Evolutionary conservation across 176 grass and related monocot species (phyloP).

Genomic region (Bromus sterilis): DNA sequence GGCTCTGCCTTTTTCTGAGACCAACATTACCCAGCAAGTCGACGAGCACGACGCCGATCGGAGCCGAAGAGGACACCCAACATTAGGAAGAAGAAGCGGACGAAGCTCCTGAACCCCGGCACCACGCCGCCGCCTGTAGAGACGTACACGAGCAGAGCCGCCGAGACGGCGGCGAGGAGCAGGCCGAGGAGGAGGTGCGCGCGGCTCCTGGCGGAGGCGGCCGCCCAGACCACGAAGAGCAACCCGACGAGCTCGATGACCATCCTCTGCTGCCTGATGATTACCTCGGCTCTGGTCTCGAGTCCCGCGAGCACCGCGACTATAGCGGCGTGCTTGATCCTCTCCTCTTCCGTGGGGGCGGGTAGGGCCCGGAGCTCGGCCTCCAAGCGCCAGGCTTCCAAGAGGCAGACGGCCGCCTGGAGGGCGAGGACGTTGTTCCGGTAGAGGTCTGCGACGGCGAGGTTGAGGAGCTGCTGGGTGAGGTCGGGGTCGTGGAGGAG

Average conservation of each 20-base stretch:
- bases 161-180: neutral
- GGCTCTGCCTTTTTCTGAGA: neutral
- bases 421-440: neutral
- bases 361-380: neutral
- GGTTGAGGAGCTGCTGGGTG: neutral
- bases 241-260: neutral
- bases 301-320: neutral
- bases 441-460: neutral
- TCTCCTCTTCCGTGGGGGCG: neutral
- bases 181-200: neutral
- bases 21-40: neutral
- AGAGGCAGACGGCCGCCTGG: neutral
- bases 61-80: neutral
- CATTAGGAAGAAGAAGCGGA: neutral
- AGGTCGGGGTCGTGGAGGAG: neutral
- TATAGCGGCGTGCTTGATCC: too few relatives aligned
- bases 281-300: too few relatives aligned
- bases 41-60: neutral
- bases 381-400: neutral
- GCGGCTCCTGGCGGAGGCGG: neutral
- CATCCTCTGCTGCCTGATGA: too few relatives aligned
- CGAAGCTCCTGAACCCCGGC: neutral
- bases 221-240: neutral
- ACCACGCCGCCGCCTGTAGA: neutral
- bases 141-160: neutral